A percentile compares a stretch with the other conserved stretches of the same genome.
Evolutionary conservation across 805 yeast genomes (phyloP).

Genomic region (Nakazawaea ambrosiae): DNA sequence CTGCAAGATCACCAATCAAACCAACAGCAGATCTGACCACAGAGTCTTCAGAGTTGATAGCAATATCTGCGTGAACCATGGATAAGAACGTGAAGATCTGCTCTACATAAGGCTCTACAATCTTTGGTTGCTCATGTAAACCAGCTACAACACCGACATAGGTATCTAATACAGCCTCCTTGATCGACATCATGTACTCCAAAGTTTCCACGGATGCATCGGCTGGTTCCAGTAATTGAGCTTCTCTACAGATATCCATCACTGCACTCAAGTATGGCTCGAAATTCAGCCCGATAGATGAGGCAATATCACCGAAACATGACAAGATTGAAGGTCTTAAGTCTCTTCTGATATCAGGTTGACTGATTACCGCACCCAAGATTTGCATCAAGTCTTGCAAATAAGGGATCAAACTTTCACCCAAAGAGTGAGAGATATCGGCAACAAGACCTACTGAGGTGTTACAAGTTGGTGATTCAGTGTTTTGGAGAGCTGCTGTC

Average conservation of each 20-base stretch:
- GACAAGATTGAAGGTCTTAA: slow-evolving; percentile 83
- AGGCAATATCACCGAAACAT: slow-evolving; percentile 93
- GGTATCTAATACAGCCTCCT: slow-evolving; percentile 90
- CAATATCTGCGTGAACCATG: slow-evolving; percentile 50
- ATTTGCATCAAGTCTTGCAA: slow-evolving; percentile 78
- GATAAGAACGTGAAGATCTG: slow-evolving; percentile 67
- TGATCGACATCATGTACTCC: slow-evolving; percentile 65
- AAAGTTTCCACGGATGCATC: slow-evolving; percentile 67
- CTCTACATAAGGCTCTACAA: slow-evolving; percentile 56
- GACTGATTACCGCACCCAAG: slow-evolving; percentile 66
- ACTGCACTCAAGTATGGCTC: slow-evolving; percentile 72
- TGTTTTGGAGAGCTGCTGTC: slow-evolving; percentile 70
- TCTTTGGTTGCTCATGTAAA: slow-evolving; percentile 59
- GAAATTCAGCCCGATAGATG: slow-evolving; percentile 75
- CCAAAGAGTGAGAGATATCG: slow-evolving; percentile 86
- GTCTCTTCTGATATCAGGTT: slow-evolving; percentile 65
- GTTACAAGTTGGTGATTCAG: slow-evolving; percentile 75
- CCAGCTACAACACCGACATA: slow-evolving; percentile 95
- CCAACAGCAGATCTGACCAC: slow-evolving; percentile 85
- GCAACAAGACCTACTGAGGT: slow-evolving; percentile 95
- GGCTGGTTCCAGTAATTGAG: slow-evolving; percentile 55
- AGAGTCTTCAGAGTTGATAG: slow-evolving; percentile 55
- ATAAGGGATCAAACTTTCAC: slow-evolving; percentile 64
- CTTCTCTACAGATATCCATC: slow-evolving; percentile 67
- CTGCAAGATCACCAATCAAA: slow-evolving; percentile 84